Evolutionary conservation across 1,284 basidiomycete species (phyloP).

Genomic region (Papiliotrema flavescens): DNA sequence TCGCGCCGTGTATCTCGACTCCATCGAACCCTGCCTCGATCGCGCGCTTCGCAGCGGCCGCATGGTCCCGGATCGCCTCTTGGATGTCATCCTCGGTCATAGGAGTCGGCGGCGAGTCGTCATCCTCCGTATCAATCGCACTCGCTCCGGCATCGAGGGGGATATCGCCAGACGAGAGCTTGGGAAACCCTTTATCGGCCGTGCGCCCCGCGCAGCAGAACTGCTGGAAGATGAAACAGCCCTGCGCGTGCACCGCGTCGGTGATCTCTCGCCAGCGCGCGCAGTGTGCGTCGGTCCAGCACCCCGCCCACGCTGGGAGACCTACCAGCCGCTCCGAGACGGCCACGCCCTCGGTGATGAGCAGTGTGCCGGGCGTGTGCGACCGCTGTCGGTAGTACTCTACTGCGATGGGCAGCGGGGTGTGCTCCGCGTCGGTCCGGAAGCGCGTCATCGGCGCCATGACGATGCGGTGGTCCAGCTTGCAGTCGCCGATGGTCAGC

Average conservation of each 20-base stretch:
- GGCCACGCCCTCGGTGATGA: slow-evolving; percentile 42
- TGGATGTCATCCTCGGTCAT: slow-evolving; percentile 39
- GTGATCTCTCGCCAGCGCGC: slow-evolving; percentile 45
- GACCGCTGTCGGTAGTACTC: slow-evolving; percentile 47
- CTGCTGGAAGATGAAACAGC: slow-evolving; percentile 54
- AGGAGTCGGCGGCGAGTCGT: not conserved
- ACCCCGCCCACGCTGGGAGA: slow-evolving; percentile 9
- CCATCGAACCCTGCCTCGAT: slow-evolving; percentile 64
- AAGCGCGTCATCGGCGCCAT: slow-evolving; percentile 45
- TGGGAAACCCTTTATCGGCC: slow-evolving; percentile 5
- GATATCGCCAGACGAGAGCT: slow-evolving; percentile 38
- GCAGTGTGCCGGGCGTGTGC: slow-evolving; percentile 27
- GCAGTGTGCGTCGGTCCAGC: slow-evolving; percentile 33
- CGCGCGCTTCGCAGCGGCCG: slow-evolving; percentile 54
- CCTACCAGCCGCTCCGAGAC: slow-evolving; percentile 11
- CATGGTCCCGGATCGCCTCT: slow-evolving; percentile 53
- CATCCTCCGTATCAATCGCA: no score
- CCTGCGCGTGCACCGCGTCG: slow-evolving; percentile 53
- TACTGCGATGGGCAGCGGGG: slow-evolving; percentile 25
- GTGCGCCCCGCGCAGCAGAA: slow-evolving; percentile 53
- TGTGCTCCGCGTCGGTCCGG: slow-evolving; percentile 17
- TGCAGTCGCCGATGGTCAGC: slow-evolving; percentile 20
- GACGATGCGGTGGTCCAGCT: slow-evolving; percentile 42
- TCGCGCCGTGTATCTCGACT: slow-evolving; percentile 55
- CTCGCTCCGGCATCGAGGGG: not conserved